These are phyloP conservation scores for Anthostomella pinea DNA, from an alignment of 2,329 filamentous ascomycete genomes.

Conservation along the genomic window DNA sequence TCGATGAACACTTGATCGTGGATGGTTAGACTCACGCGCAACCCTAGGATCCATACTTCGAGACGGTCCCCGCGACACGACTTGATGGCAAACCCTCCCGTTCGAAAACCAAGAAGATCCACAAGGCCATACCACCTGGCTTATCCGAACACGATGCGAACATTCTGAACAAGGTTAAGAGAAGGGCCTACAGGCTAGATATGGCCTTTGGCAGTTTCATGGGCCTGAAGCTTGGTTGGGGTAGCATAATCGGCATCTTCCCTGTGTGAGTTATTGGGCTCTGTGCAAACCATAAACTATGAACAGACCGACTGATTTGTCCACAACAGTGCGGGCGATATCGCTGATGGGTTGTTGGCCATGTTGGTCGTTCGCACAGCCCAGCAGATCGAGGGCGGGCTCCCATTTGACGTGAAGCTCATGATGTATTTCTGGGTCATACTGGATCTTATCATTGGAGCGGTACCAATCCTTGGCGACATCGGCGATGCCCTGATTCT, in stretches of 20 bases:
- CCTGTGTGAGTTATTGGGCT: constrained; percentile 62
- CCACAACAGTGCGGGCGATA: constrained; percentile 73
- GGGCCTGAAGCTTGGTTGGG: constrained; percentile 85
- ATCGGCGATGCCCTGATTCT: constrained; percentile 69
- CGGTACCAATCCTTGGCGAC: constrained; percentile 76
- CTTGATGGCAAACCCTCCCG: constrained; percentile 57
- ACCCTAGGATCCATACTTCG: constrained; percentile 82
- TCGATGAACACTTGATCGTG: constrained; percentile 1
- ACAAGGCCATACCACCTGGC: constrained; percentile 79
- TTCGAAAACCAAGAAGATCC: constrained; percentile 76
- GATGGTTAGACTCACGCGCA: constrained; percentile 30
- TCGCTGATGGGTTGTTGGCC: constrained; percentile 69
- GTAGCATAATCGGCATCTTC: constrained; percentile 78
- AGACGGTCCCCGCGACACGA: constrained; percentile 72
- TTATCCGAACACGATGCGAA: constrained; percentile 79
- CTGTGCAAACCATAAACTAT: too few relatives aligned
- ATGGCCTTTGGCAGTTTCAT: constrained; percentile 78
- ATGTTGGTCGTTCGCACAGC: constrained; percentile 73
- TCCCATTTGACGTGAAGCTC: constrained; percentile 58
- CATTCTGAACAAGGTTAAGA: constrained; percentile 81
- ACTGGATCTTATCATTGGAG: constrained; percentile 69
- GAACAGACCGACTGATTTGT: too few relatives aligned
- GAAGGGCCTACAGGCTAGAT: constrained; percentile 81
- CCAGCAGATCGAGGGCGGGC: constrained; percentile 70
- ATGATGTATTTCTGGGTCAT: constrained; percentile 80